Percentiles rank a stretch among this genome's conserved stretches.
Evolutionary conservation across 495 filamentous ascomycete genomes (phyloP).

Genomic region (Trypethelium eluteriae): DNA sequence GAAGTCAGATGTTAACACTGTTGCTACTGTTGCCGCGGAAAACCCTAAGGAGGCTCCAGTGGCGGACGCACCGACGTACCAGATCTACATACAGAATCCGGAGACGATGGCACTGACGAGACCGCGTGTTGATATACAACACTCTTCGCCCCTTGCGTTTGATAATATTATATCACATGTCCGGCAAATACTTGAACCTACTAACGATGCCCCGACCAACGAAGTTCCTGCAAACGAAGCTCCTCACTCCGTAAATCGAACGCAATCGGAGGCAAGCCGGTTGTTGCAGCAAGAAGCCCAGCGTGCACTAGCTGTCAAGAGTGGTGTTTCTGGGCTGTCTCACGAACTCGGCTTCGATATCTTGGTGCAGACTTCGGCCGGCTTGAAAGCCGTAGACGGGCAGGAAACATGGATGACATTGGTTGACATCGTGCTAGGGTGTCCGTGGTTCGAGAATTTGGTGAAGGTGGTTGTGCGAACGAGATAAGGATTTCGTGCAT

Average conservation of each 20-base stretch:
- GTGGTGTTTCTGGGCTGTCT: background rate
- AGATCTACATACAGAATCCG: background rate
- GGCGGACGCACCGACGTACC: background rate
- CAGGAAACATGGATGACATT: slow-evolving; percentile 16
- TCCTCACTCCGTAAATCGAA: background rate
- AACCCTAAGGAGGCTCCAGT: background rate
- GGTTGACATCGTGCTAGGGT: background rate
- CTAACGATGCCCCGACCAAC: background rate
- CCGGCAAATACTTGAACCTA: background rate
- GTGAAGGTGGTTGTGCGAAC: background rate
- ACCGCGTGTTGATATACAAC: background rate
- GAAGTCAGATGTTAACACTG: slow-evolving; percentile 35
- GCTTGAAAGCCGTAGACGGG: slow-evolving; percentile 13
- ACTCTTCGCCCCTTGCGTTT: background rate
- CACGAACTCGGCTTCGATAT: slow-evolving; percentile 14
- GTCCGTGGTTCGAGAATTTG: slow-evolving; percentile 1
- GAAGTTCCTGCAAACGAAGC: background rate
- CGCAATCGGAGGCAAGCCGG: background rate
- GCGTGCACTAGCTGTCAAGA: background rate
- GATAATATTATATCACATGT: background rate
- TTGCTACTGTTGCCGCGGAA: slow-evolving; percentile 8
- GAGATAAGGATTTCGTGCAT: background rate
- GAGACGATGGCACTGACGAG: background rate
- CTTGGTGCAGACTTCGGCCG: slow-evolving; percentile 9
- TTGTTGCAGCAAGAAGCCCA: slow-evolving; percentile 6